Conservation (phyloP, 176 grass and related monocot species). For the Leersia perrieri region DNA sequence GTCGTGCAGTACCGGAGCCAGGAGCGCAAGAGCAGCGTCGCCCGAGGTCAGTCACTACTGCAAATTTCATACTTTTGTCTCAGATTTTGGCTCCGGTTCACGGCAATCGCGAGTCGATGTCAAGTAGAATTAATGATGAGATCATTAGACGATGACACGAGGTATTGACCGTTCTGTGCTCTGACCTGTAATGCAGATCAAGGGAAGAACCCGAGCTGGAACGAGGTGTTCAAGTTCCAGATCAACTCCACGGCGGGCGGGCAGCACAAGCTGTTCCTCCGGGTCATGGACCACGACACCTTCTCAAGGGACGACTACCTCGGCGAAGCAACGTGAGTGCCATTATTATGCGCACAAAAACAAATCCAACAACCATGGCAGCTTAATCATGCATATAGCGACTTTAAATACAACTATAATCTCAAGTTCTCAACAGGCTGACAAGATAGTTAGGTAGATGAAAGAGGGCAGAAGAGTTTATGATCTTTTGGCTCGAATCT, state of each 20-base stretch:
- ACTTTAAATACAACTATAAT: not conserved
- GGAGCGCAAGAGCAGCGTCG: slow-evolving; percentile 74
- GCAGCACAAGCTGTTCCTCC: slow-evolving; percentile 72
- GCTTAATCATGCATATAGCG: not conserved
- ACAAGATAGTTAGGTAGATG: not conserved
- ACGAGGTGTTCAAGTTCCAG: slow-evolving; percentile 77
- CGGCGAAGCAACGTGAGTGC: slow-evolving; percentile 70
- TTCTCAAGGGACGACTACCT: slow-evolving; percentile 78
- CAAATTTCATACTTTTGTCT: not conserved
- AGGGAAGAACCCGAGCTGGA: slow-evolving; percentile 81
- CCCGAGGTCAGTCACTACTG: slow-evolving; percentile 37
- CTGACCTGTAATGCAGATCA: slow-evolving; percentile 36
- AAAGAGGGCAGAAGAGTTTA: not conserved
- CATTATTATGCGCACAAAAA: not conserved
- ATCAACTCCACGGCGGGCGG: slow-evolving; percentile 40
- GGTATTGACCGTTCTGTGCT: not conserved
- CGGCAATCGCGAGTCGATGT: not conserved
- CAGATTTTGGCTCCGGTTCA: not conserved
- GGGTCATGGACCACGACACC: slow-evolving; percentile 70
- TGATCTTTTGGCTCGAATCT: not conserved
- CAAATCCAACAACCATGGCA: not conserved
- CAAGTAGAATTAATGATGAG: not conserved
- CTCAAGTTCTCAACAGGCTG: not conserved
- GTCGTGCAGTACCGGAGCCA: slow-evolving; percentile 71
- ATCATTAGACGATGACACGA: not conserved